Conservation (phyloP, 2,329 filamentous ascomycete genomes). For the Ciborinia camelliae region DNA sequence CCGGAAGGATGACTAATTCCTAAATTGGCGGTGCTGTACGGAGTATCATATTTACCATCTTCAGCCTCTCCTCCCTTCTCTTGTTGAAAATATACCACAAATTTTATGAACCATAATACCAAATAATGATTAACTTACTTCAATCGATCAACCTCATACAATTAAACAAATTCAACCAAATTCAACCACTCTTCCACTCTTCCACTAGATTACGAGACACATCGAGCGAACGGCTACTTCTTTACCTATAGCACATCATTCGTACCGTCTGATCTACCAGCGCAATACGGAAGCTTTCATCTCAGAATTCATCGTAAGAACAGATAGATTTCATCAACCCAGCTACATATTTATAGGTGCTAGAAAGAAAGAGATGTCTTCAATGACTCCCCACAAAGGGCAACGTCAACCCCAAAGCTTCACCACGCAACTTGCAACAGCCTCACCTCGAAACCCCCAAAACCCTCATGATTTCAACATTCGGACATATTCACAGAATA, state of each 20-base stretch:
- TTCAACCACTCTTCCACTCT: slow-evolving; percentile 18
- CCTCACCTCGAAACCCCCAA: slow-evolving; percentile 39
- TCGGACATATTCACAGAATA: slow-evolving; percentile 40
- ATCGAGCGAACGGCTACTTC: slow-evolving; percentile 30
- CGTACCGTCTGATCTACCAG: neutral
- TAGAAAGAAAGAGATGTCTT: slow-evolving; percentile 47
- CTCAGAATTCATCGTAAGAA: neutral
- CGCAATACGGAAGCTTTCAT: neutral
- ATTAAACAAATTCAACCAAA: slow-evolving; percentile 23
- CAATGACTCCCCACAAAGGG: slow-evolving; percentile 41
- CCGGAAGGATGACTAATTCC: neutral
- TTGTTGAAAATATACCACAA: slow-evolving; percentile 17
- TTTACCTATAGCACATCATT: slow-evolving; percentile 21
- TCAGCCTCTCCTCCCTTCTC: slow-evolving; percentile 8
- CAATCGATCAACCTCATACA: slow-evolving; percentile 23
- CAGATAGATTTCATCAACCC: slow-evolving; percentile 10
- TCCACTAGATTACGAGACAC: slow-evolving; percentile 22
- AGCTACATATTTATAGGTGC: slow-evolving; percentile 47
- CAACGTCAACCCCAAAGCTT: slow-evolving; percentile 37
- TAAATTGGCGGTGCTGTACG: neutral
- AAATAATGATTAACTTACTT: slow-evolving; percentile 34
- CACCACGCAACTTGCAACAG: slow-evolving; percentile 25
- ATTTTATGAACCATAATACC: slow-evolving; percentile 21
- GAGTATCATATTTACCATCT: slow-evolving; percentile 6
- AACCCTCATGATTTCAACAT: slow-evolving; percentile 46